These are phyloP conservation scores for Termitomyces sp. DNA, from an alignment of 768 basidiomycete species.

Conservation along the genomic window DNA sequence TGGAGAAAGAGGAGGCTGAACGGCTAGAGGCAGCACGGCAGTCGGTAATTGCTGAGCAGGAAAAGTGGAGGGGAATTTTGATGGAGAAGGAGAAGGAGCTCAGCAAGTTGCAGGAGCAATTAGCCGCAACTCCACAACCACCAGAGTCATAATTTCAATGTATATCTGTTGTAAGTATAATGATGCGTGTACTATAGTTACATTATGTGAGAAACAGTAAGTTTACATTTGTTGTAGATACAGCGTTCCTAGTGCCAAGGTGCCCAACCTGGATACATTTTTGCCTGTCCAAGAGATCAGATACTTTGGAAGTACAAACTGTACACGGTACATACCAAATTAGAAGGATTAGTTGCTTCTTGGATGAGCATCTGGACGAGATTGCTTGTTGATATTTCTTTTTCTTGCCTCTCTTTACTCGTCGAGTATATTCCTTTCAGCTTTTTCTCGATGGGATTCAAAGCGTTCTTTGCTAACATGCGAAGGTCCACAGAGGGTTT, in stretches of 20 bases:
- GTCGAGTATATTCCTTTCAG: slow-evolving; percentile 65
- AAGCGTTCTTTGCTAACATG: slow-evolving; percentile 65
- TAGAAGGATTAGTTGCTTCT: slow-evolving; percentile 70
- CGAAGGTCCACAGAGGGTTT: slow-evolving; percentile 52
- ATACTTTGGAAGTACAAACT: slow-evolving; percentile 1
- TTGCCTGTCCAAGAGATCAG: slow-evolving; percentile 42
- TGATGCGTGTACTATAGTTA: slow-evolving; percentile 6
- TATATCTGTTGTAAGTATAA: slow-evolving; percentile 3
- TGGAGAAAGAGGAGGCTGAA: slow-evolving; percentile 86
- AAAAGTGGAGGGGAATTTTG: slow-evolving; percentile 59
- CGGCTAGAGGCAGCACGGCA: slow-evolving; percentile 74
- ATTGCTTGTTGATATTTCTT: slow-evolving; percentile 70
- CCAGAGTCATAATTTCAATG: neutral
- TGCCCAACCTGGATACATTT: slow-evolving; percentile 92
- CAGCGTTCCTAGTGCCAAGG: slow-evolving; percentile 54
- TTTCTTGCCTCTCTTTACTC: slow-evolving; percentile 46
- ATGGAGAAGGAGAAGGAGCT: slow-evolving; percentile 83
- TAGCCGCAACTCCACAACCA: slow-evolving; percentile 22
- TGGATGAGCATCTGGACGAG: slow-evolving; percentile 90
- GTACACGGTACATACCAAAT: slow-evolving; percentile 42
- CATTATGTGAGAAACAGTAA: neutral
- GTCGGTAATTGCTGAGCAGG: slow-evolving; percentile 68
- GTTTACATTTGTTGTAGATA: neutral
- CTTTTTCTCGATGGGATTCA: slow-evolving; percentile 82
- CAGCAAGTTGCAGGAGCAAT: slow-evolving; percentile 57